phyloP scores from a whole-genome alignment of 2,329 filamentous ascomycete species.

The Diaporthe longicolla region DNA sequence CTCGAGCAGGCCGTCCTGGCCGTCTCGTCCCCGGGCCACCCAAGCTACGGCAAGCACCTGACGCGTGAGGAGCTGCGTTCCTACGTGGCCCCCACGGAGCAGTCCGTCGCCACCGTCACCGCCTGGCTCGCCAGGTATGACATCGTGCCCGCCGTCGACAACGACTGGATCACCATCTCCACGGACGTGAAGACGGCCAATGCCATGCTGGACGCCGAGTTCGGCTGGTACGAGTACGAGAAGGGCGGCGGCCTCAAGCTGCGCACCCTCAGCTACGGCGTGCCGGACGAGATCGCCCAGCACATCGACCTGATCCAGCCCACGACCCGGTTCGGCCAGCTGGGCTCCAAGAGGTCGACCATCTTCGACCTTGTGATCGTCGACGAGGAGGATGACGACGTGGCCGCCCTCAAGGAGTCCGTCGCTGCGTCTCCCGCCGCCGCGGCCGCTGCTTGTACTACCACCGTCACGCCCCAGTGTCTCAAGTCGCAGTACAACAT shows the following conservation, averaged over 20 bases:
- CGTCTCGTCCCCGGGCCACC: constrained; percentile 72
- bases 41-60: constrained; percentile 73
- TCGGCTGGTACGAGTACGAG: constrained; percentile 67
- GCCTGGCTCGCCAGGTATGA: constrained; percentile 69
- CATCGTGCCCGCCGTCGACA: constrained; percentile 61
- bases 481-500: constrained; percentile 64
- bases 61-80: constrained; percentile 70
- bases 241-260: constrained; percentile 60
- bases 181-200: constrained; percentile 67
- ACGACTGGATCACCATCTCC: constrained; percentile 74
- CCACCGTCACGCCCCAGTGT: constrained; percentile 61
- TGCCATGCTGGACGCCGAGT: constrained; percentile 68
- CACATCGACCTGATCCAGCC: constrained; percentile 76
- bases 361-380: constrained; percentile 54
- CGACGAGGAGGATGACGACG: constrained; percentile 47
- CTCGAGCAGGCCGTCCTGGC: constrained; percentile 73
- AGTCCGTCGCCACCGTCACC: constrained; percentile 63
- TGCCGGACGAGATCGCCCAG: constrained; percentile 67
- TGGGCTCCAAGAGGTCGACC: constrained; percentile 57
- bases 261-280: constrained; percentile 70
- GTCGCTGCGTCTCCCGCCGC: constrained; percentile 1
- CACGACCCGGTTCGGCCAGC: constrained; percentile 72
- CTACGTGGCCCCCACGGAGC: constrained; percentile 64
- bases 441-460: constrained; percentile 53
- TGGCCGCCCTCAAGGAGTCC: constrained; percentile 5